Base-by-base conservation (phyloP, 2,329 filamentous ascomycete species). In the Exophiala sp. region DNA sequence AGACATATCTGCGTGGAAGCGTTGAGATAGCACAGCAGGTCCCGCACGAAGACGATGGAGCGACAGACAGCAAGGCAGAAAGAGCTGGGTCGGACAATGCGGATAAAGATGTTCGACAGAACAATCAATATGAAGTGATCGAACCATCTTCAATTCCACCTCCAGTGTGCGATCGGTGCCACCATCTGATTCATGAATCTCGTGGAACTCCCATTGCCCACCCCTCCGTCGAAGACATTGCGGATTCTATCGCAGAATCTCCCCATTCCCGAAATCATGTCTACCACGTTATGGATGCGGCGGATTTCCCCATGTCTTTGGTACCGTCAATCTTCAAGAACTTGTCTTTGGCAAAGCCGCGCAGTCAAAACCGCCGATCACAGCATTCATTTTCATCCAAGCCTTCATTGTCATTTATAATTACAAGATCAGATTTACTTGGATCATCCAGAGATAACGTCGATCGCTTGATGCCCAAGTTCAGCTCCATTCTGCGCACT, bases 271-370 rank as follows among this genome's bases (percentile, higher is more conserved):
- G 88, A 67, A 97, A 99, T 65, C 89, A 96, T 71, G 86, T 99
- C 57, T 99, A 97, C 68, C 94, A 99, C 71, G 79, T 99, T 21
- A 76, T 99, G 18, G 94, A 99, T 66, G 92, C 94, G 2, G 94
- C 91, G 56, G 94, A 99, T 71, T 97, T 99, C 61, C 94, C 94
- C 16, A 88, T 99, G 82, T 96, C 94, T 1, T 73, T 99, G 11
- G 78, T 97, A 3, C 89, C 90, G 1, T 83, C 85, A 41, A 81
- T 99, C 8, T 82, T 87, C 56, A 75, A 81, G 6, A 75, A 89
- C 1, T 77, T 96, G 1, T 78, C 85, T 33, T 76, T 91, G 8
- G 85, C 89, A 56, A 84, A 86, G 6, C 77, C 94, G 49, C 85
- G 92, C 52, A 87, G 88, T 1, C 82, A 82, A 57, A 97, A 96